A percentile compares a stretch with the other conserved stretches of the same genome.
These are phyloP conservation scores for Claviceps africana DNA, from an alignment of 2,329 filamentous ascomycete genomes.

Conservation along the genomic window DNA sequence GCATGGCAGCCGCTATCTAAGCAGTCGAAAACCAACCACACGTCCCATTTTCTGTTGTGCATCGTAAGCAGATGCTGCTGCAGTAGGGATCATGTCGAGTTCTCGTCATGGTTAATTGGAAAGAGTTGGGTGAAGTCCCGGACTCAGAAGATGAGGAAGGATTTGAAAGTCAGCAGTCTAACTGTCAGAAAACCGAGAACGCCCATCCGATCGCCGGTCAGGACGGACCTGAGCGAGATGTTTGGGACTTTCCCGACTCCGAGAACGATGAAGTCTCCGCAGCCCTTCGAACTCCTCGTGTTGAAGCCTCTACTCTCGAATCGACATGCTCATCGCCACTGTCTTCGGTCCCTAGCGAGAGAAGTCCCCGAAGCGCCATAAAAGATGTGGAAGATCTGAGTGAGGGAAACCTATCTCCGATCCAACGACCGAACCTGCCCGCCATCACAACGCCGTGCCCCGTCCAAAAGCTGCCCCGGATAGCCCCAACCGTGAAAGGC, in stretches of 20 bases:
- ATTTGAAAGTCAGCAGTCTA: slow-evolving; percentile 23
- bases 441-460: neutral
- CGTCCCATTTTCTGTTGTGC: neutral
- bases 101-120: slow-evolving; percentile 31
- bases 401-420: neutral
- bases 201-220: neutral
- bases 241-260: slow-evolving; percentile 25
- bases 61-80: neutral
- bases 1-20: neutral
- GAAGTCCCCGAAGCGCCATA: slow-evolving; percentile 7
- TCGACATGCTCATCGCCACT: slow-evolving; percentile 19
- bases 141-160: slow-evolving; percentile 36
- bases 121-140: slow-evolving; percentile 35
- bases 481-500: neutral
- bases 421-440: neutral
- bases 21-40: neutral
- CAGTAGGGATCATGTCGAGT: slow-evolving; percentile 15
- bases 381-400: neutral
- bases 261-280: slow-evolving; percentile 11
- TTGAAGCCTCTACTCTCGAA: slow-evolving; percentile 1
- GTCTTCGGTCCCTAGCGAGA: slow-evolving; percentile 19
- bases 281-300: slow-evolving; percentile 1
- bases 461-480: neutral
- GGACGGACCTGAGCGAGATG: slow-evolving; percentile 8
- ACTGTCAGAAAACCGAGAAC: neutral